Evolutionary conservation across 495 filamentous ascomycete genomes (phyloP).

Genomic region (Neurospora intermedia): DNA sequence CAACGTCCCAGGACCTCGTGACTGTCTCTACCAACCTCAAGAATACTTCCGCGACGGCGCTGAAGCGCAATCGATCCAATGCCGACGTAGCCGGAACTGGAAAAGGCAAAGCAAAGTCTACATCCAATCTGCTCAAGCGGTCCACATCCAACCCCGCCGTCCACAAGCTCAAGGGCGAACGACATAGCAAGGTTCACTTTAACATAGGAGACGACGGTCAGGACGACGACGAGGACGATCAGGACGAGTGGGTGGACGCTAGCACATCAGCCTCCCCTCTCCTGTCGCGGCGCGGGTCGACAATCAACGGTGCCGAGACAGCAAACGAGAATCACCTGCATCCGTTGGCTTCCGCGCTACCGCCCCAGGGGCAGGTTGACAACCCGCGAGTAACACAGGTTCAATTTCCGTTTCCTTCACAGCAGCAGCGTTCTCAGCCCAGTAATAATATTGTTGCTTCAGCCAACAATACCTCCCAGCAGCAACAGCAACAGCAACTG

Average conservation of each 20-base stretch:
- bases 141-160: conserved; percentile 32
- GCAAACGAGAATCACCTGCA: neutral
- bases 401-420: neutral
- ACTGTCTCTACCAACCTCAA: conserved; percentile 27
- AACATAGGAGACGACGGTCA: conserved; percentile 38
- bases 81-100: conserved; percentile 22
- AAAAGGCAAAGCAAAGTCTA: conserved; percentile 34
- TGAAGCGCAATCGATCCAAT: conserved; percentile 41
- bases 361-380: conserved; percentile 12
- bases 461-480: neutral
- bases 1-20: conserved; percentile 24
- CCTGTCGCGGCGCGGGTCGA: conserved; percentile 38
- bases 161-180: conserved; percentile 20
- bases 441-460: neutral
- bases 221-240: conserved; percentile 26
- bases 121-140: conserved; percentile 33
- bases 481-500: neutral
- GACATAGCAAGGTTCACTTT: conserved; percentile 37
- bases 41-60: conserved; percentile 32
- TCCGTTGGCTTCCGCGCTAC: neutral
- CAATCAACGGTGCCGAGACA: conserved; percentile 29
- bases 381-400: neutral
- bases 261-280: conserved; percentile 44
- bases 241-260: conserved; percentile 46
- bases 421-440: neutral